phyloP scores from a whole-genome alignment of 2,329 filamentous ascomycete species.

The Fusarium nurragi region DNA sequence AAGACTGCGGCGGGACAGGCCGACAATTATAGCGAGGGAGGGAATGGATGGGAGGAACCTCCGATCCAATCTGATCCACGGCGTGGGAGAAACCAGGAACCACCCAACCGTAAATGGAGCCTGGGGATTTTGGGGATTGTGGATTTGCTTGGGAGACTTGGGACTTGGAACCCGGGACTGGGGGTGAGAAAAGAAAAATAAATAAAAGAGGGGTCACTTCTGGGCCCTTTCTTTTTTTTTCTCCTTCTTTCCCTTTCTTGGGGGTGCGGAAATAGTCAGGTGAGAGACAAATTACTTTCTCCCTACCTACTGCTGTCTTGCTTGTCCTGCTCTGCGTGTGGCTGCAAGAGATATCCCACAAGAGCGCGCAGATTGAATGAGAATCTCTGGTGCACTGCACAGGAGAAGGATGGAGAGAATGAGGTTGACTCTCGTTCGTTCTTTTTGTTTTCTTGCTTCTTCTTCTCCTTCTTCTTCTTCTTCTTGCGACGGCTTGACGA shows the following conservation, averaged over 20 bases:
- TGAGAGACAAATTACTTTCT: slow-evolving; percentile 30
- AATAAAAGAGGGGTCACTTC: slow-evolving; percentile 33
- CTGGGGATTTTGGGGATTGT: slow-evolving; percentile 38
- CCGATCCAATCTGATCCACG: slow-evolving; percentile 39
- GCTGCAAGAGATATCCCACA: slow-evolving; percentile 20
- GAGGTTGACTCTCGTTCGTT: not conserved
- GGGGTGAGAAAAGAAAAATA: slow-evolving; percentile 29
- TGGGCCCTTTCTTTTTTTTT: slow-evolving; percentile 24
- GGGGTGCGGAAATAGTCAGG: slow-evolving; percentile 39
- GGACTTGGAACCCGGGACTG: slow-evolving; percentile 34
- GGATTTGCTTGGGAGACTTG: slow-evolving; percentile 26
- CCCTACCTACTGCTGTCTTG: slow-evolving; percentile 11
- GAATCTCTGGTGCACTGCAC: not conserved
- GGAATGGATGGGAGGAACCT: slow-evolving; percentile 34
- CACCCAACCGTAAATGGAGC: slow-evolving; percentile 38
- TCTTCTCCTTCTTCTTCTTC: not conserved
- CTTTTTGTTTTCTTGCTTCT: not conserved
- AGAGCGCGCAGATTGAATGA: slow-evolving; percentile 2
- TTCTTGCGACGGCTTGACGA: not conserved
- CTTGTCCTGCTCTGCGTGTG: slow-evolving; percentile 8
- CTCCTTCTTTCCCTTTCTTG: slow-evolving; percentile 18
- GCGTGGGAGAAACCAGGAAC: slow-evolving; percentile 39
- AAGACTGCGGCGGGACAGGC: slow-evolving; percentile 40
- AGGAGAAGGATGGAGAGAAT: not conserved
- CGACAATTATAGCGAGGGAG: slow-evolving; percentile 41